These are phyloP conservation scores for Oenanthe sinensis DNA, from an alignment of 129 eudicot species.

Conservation along the genomic window DNA sequence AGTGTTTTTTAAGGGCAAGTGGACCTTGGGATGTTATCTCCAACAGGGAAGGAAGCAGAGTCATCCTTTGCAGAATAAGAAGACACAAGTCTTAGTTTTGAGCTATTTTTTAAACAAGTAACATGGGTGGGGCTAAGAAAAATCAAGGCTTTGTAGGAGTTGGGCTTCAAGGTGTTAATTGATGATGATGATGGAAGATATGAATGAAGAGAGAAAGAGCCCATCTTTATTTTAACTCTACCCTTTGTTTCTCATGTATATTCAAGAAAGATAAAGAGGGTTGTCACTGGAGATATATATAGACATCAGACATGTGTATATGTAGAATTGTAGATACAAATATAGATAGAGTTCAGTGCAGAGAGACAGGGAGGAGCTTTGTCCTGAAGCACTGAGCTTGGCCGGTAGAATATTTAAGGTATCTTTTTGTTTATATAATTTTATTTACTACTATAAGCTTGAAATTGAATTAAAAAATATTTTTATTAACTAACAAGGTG, in stretches of 20 bases:
- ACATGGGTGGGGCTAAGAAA: neutral
- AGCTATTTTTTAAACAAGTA: neutral
- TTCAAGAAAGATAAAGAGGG: neutral
- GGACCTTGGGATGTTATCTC: conserved; percentile 44
- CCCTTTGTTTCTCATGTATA: neutral
- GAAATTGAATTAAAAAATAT: too few species aligned
- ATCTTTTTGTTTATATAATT: neutral
- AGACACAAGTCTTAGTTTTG: conserved; percentile 13
- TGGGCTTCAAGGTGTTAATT: neutral
- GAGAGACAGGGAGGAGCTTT: neutral
- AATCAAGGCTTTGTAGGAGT: neutral
- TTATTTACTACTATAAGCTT: too few species aligned
- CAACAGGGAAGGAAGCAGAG: conserved; percentile 23
- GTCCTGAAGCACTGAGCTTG: neutral
- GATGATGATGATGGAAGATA: neutral
- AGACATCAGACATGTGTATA: neutral
- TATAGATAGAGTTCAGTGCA: neutral
- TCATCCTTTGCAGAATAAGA: conserved; percentile 38
- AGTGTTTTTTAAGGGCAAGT: neutral
- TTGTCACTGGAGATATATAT: neutral
- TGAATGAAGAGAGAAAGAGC: neutral
- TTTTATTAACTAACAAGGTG: too few species aligned
- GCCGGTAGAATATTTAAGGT: neutral
- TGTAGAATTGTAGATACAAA: neutral
- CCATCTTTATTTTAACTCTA: neutral